These are phyloP conservation scores for Floccularia luteovirens DNA, from an alignment of 768 basidiomycete genomes.

Conservation along the genomic window DNA sequence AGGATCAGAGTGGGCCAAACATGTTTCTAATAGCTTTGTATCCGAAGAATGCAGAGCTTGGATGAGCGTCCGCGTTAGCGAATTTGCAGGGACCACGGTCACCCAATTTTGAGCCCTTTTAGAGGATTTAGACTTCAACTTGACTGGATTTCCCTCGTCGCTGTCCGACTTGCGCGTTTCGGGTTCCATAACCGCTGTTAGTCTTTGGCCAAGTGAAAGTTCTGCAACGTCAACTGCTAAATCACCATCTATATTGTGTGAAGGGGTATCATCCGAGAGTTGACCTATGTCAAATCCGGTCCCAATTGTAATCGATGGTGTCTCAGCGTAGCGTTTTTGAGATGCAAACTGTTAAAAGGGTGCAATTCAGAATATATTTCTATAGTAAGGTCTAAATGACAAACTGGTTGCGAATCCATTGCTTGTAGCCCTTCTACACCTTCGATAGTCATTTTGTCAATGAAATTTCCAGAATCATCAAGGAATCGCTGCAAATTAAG, in stretches of 20 bases:
- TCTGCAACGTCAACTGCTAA: slow-evolving; percentile 85
- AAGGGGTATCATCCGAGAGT: slow-evolving; percentile 46
- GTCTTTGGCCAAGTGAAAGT: slow-evolving; percentile 83
- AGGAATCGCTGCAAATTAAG: slow-evolving; percentile 38
- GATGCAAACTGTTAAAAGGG: slow-evolving; percentile 28
- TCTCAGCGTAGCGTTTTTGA: slow-evolving; percentile 65
- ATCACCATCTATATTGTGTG: slow-evolving; percentile 50
- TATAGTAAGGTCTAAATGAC: not conserved
- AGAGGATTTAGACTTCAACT: slow-evolving; percentile 17
- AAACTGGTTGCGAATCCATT: not conserved
- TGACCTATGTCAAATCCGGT: slow-evolving; percentile 65
- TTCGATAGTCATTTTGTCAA: slow-evolving; percentile 40
- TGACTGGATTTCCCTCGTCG: slow-evolving; percentile 25
- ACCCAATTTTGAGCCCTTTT: slow-evolving; percentile 22
- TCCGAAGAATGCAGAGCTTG: slow-evolving; percentile 97
- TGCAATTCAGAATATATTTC: not conserved
- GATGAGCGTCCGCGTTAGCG: slow-evolving; percentile 88
- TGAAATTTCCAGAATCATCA: slow-evolving; percentile 44
- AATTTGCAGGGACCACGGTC: slow-evolving; percentile 65
- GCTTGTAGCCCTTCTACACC: slow-evolving; percentile 19
- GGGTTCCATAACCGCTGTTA: slow-evolving; percentile 63
- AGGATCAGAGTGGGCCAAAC: slow-evolving; percentile 78
- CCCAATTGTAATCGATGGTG: slow-evolving; percentile 49
- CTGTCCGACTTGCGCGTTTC: slow-evolving; percentile 41
- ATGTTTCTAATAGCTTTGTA: slow-evolving; percentile 78